These are phyloP conservation scores for Pseudogymnoascus destructans DNA, from an alignment of 2,329 filamentous ascomycete genomes.

Conservation along the genomic window DNA sequence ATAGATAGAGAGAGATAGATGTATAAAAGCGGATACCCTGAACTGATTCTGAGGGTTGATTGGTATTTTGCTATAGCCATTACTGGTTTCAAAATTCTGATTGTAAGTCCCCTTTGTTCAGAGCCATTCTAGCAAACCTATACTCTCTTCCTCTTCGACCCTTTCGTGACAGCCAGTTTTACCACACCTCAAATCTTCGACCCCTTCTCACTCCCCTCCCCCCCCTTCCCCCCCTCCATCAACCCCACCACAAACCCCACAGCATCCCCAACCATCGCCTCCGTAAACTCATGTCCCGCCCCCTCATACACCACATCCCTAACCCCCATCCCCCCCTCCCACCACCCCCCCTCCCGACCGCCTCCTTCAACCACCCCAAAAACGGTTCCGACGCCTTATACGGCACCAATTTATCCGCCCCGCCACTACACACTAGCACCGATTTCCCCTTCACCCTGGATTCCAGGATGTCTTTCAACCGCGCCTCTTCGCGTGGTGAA, in stretches of 20 bases:
- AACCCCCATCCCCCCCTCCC: constrained; percentile 39
- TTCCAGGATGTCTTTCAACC: constrained; percentile 35
- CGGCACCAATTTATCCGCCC: constrained; percentile 59
- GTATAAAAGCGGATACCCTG: constrained; percentile 8
- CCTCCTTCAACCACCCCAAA: constrained; percentile 45
- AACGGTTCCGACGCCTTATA: constrained; percentile 49
- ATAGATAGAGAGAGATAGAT: not conserved
- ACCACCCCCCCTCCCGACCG: constrained; percentile 35
- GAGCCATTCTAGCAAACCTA: not conserved
- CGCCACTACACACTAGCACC: constrained; percentile 52
- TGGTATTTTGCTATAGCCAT: not conserved
- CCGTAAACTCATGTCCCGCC: constrained; percentile 55
- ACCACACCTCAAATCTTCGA: not conserved
- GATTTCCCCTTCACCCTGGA: constrained; percentile 45
- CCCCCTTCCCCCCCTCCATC: not conserved
- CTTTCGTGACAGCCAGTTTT: too few relatives aligned
- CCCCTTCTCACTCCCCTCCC: not conserved
- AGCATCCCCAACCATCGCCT: constrained; percentile 53
- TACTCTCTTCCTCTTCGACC: not conserved
- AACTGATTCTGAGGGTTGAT: not conserved
- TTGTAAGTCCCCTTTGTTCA: not conserved
- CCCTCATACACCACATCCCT: constrained; percentile 56
- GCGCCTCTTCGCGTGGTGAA: constrained; percentile 30
- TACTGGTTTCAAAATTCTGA: not conserved
- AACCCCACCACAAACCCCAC: constrained; percentile 45